These are phyloP conservation scores for Coelastrella sp. DNA, from an alignment of 139 green algal genomes.

Conservation along the genomic window DNA sequence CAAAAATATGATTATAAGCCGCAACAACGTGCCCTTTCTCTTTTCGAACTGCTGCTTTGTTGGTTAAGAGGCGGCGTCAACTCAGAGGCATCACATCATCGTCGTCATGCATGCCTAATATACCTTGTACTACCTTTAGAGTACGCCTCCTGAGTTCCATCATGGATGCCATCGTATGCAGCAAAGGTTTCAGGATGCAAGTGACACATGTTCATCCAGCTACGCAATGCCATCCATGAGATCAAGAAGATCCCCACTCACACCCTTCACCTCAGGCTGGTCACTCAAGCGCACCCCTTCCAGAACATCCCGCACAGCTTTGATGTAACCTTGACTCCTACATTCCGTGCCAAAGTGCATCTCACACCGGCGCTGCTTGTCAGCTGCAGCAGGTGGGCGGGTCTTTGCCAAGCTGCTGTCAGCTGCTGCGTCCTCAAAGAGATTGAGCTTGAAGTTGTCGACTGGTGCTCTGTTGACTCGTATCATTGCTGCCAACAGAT, in stretches of 20 bases:
- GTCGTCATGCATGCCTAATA: no score
- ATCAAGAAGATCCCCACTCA: conserved; percentile 45
- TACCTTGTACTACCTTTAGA: no score
- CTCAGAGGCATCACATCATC: no score
- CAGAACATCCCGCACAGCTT: conserved; percentile 20
- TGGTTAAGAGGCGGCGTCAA: no score
- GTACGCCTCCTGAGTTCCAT: no score
- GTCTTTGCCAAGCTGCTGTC: background rate
- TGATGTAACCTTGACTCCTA: conserved; percentile 36
- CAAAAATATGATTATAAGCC: no score
- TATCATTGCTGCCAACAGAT: conserved; percentile 52
- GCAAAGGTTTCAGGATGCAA: background rate
- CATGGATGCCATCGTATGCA: no score
- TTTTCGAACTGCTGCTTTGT: no score
- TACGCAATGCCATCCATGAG: conserved; percentile 48
- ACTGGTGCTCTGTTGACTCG: conserved; percentile 27
- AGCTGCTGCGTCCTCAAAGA: conserved; percentile 37
- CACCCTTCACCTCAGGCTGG: background rate
- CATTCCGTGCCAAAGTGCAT: conserved; percentile 37
- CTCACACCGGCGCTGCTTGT: background rate
- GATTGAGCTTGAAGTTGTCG: conserved; percentile 61
- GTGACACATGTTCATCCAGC: background rate
- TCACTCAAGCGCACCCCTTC: conserved; percentile 2
- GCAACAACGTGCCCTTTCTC: no score
- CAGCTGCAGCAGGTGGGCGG: background rate